Evolutionary conservation across 2,329 filamentous ascomycete species (phyloP).

Genomic region (Blumeria hordei): DNA sequence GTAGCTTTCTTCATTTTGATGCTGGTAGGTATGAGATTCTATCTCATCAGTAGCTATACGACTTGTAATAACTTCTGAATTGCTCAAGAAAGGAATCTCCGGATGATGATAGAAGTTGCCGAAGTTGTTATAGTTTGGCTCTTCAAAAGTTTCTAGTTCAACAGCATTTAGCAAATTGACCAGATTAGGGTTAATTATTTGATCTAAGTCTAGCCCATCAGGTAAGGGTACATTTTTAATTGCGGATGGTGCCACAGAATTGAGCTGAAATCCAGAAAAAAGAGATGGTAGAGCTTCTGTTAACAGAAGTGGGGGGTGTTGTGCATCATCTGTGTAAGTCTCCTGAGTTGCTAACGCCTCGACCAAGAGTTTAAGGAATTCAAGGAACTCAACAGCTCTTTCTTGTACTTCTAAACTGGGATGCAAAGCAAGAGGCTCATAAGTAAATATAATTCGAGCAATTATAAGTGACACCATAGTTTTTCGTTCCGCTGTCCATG

Average conservation of each 20-base stretch:
- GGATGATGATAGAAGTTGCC: constrained; percentile 39
- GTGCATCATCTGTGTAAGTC: constrained; percentile 24
- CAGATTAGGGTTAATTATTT: constrained; percentile 58
- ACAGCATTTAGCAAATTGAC: constrained; percentile 35
- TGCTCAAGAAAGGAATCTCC: constrained; percentile 17
- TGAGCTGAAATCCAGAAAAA: constrained; percentile 69
- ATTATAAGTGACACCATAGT: constrained; percentile 54
- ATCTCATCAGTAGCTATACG: constrained; percentile 23
- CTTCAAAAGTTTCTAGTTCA: constrained; percentile 23
- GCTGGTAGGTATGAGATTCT: constrained; percentile 27
- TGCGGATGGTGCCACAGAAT: constrained; percentile 64
- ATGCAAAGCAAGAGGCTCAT: constrained; percentile 58
- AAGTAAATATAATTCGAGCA: constrained; percentile 55
- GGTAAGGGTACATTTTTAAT: constrained; percentile 71
- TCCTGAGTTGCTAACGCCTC: constrained; percentile 54
- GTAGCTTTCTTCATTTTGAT: constrained; percentile 36
- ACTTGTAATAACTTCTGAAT: constrained; percentile 30
- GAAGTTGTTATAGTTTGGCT: constrained; percentile 39
- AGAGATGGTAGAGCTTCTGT: constrained; percentile 78
- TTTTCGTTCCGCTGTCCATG: constrained; percentile 53
- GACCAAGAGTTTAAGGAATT: constrained; percentile 64
- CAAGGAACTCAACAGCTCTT: constrained; percentile 73
- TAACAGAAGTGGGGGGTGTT: constrained; percentile 52
- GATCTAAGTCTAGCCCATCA: constrained; percentile 50
- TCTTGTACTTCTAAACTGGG: constrained; percentile 88